These are phyloP conservation scores for Phytophthora hibernalis DNA, from an alignment of 352 stramenopile species.

Conservation along the genomic window DNA sequence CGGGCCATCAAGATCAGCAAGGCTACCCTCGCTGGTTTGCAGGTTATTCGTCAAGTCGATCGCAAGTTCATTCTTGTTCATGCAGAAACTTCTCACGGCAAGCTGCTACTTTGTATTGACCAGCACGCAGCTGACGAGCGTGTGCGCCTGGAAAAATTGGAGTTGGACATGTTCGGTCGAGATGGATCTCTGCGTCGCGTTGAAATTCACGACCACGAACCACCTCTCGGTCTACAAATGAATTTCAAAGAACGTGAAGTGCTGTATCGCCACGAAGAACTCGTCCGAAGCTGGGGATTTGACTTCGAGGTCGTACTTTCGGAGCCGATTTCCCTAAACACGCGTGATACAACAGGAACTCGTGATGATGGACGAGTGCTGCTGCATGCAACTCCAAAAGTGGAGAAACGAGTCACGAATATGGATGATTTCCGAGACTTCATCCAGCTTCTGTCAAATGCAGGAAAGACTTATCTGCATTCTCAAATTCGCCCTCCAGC, in stretches of 20 bases:
- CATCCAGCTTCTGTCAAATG: constrained; percentile 63
- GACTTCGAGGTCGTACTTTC: constrained; percentile 45
- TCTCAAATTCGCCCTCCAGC: constrained; percentile 63
- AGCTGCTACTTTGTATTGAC: constrained; percentile 84
- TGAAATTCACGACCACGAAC: constrained; percentile 56
- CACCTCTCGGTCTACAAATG: constrained; percentile 59
- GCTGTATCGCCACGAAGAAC: constrained; percentile 49
- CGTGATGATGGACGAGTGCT: constrained; percentile 21
- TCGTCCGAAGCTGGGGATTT: constrained; percentile 89
- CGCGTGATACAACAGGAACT: constrained; percentile 6
- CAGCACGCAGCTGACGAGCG: constrained; percentile 93
- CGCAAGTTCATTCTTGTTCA: constrained; percentile 91
- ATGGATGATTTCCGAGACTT: constrained; percentile 89
- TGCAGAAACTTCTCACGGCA: constrained; percentile 30
- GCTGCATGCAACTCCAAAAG: constrained; percentile 58
- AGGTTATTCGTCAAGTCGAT: constrained; percentile 91
- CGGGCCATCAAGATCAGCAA: constrained; percentile 68
- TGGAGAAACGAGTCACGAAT: constrained; percentile 76
- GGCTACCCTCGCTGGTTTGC: constrained; percentile 61
- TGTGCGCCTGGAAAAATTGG: constrained; percentile 85
- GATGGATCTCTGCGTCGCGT: constrained; percentile 62
- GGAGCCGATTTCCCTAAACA: constrained; percentile 3
- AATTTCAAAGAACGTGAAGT: constrained; percentile 60
- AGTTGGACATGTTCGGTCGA: constrained; percentile 68
- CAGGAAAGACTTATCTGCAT: constrained; percentile 25